Evolutionary conservation across 2,329 filamentous ascomycete species (phyloP), one percentile per base, ranked within the genome.

Genomic region (Diplodia corticola): DNA sequence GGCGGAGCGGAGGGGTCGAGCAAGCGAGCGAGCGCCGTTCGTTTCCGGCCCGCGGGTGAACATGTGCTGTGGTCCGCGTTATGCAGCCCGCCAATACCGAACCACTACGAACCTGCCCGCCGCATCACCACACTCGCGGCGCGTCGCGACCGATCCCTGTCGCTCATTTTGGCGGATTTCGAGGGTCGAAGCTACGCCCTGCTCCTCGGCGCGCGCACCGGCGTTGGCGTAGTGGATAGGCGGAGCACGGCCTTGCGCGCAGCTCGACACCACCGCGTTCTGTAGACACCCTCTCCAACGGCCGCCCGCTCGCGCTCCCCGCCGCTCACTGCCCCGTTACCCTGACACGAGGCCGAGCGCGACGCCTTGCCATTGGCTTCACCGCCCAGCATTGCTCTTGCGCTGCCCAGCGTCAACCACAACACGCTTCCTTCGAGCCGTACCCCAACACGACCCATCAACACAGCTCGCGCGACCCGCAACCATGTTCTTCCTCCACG

Each of bases 401-500:
- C 33, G 33, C 10, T 35, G 33, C 33, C 33, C 33, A 35, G 33
- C 33, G 33, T 35, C 33, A 35, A 35, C 12, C 6, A 35, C 10
- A 35, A 35, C 33, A 35, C 33, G 12, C 33, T 35, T 35, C 33
- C 33, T 35, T 35, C 9, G 9, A 35, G 33, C 33, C 33, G 33
- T 35, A 35, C 10, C 33, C 33, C 6, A 35, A 10, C 33, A 12
- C 33, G 33, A 50, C 61, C 2, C 48, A 20, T 64, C 49, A 20
- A n/a, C 63, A 1, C 26, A 50, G 63, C 35, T 50, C 57, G 44
- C 66, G 64, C 54, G 12, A 49, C 67, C 65, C 68, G 64, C 68
- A 79, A 81, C 69, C 73, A 99, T 99, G 95, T 99, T 98, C 81
- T 99, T 99, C 83, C 91, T 99, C 70, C 92, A 97, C 81, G 94